Conservation (phyloP, 1,139 yeast genomes). For the Blastobotrys petasosporus region DNA sequence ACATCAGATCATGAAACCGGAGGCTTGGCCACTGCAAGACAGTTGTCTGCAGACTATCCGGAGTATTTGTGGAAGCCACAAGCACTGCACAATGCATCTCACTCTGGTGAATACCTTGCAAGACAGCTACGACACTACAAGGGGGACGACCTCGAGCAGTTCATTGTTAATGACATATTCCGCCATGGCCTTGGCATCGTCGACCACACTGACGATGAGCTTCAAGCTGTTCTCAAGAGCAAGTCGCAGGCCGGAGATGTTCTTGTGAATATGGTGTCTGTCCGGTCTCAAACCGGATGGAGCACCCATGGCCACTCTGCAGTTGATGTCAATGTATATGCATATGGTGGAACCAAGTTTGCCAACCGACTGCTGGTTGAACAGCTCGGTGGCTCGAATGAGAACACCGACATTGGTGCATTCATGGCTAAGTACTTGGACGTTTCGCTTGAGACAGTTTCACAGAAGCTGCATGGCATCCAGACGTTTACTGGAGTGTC, state of each 20-base stretch:
- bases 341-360: constrained; percentile 41
- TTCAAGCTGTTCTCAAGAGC: constrained; percentile 26
- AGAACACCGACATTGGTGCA: constrained; percentile 74
- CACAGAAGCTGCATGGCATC: constrained; percentile 31
- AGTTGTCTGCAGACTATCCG: constrained; percentile 52
- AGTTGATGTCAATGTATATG: constrained; percentile 82
- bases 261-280: constrained; percentile 56
- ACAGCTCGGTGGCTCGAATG: constrained; percentile 68
- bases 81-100: constrained; percentile 56
- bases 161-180: constrained; percentile 46
- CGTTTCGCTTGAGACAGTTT: constrained; percentile 48
- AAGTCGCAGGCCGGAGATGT: constrained; percentile 36
- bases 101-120: constrained; percentile 65
- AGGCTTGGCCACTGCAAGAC: constrained; percentile 74
- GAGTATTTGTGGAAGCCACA: constrained; percentile 76
- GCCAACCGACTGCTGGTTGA: constrained; percentile 19
- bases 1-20: constrained; percentile 94
- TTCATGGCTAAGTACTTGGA: constrained; percentile 58
- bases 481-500: constrained; percentile 2
- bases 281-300: constrained; percentile 78
- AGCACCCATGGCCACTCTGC: constrained; percentile 87
- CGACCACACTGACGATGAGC: constrained; percentile 47
- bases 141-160: constrained; percentile 33
- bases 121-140: constrained; percentile 32
- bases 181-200: constrained; percentile 54